A percentile compares a stretch with the other conserved stretches of the same genome.
phyloP scores from a whole-genome alignment of 2,329 filamentous ascomycete species.

The Bipolaris victoriae region DNA sequence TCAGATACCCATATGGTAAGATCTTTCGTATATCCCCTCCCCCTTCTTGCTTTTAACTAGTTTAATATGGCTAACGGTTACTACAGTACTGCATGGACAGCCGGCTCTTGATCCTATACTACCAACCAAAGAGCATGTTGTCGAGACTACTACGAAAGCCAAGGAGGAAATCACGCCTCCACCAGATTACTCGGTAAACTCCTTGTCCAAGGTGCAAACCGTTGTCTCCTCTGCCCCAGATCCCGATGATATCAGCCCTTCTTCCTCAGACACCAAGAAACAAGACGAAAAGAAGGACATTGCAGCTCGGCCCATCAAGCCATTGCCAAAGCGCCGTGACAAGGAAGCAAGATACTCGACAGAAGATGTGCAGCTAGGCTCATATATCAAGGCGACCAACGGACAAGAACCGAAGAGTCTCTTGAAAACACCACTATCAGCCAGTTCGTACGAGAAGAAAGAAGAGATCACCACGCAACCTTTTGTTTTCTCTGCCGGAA shows the following conservation, averaged over 20 bases:
- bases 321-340: not conserved
- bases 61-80: not conserved
- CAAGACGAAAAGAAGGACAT: not conserved
- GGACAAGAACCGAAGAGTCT: not conserved
- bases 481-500: not conserved
- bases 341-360: not conserved
- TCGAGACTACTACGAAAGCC: not conserved
- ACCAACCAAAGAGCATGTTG: not conserved
- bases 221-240: not conserved
- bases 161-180: constrained; percentile 1
- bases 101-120: not conserved
- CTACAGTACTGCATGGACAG: not conserved
- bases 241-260: not conserved
- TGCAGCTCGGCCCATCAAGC: not conserved
- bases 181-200: not conserved
- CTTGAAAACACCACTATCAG: not conserved
- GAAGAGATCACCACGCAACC: not conserved
- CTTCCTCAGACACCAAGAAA: not conserved
- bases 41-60: too few relatives aligned
- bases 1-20: not conserved
- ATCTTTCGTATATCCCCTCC: not conserved
- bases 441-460: not conserved
- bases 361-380: not conserved
- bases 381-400: not conserved
- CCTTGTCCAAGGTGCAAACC: not conserved